Evolutionary conservation across 805 yeast genomes (phyloP).

Genomic region (Novakomyces olei): DNA sequence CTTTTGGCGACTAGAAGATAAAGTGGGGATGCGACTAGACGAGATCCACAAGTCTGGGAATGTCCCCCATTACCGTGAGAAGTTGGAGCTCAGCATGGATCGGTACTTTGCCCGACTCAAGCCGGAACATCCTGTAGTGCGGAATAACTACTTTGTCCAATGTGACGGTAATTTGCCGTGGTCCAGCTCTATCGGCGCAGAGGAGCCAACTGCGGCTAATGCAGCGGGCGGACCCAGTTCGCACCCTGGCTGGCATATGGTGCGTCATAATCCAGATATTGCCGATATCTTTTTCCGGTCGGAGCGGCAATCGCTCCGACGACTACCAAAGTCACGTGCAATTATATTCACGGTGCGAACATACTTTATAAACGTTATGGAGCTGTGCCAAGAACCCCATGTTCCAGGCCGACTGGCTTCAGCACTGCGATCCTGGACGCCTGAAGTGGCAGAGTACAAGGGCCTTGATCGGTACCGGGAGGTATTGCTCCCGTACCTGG

Average conservation of each 20-base stretch:
- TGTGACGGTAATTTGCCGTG: constrained; percentile 41
- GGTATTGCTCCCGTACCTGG: constrained; percentile 8
- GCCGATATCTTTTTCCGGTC: no score
- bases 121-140: constrained; percentile 39
- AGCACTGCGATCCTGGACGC: constrained; percentile 38
- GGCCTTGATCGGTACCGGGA: constrained; percentile 19
- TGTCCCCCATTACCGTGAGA: constrained; percentile 41
- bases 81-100: constrained; percentile 41
- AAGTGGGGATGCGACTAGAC: constrained; percentile 30
- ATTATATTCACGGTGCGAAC: constrained; percentile 39
- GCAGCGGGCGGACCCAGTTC: no score
- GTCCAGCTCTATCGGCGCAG: constrained; percentile 38
- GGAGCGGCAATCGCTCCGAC: no score
- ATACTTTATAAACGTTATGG: constrained; percentile 33
- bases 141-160: constrained; percentile 41
- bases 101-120: constrained; percentile 36
- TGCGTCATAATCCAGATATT: no score
- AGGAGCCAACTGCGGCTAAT: no score
- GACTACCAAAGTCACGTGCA: constrained; percentile 38
- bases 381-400: constrained; percentile 35
- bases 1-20: constrained; percentile 47
- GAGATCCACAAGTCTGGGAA: constrained; percentile 44
- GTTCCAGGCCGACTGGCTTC: constrained; percentile 37
- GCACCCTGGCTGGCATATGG: no score
- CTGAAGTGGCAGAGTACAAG: constrained; percentile 37